These are phyloP conservation scores for Leishmania mexicana DNA, from an alignment of 208 protist species.

Conservation along the genomic window DNA sequence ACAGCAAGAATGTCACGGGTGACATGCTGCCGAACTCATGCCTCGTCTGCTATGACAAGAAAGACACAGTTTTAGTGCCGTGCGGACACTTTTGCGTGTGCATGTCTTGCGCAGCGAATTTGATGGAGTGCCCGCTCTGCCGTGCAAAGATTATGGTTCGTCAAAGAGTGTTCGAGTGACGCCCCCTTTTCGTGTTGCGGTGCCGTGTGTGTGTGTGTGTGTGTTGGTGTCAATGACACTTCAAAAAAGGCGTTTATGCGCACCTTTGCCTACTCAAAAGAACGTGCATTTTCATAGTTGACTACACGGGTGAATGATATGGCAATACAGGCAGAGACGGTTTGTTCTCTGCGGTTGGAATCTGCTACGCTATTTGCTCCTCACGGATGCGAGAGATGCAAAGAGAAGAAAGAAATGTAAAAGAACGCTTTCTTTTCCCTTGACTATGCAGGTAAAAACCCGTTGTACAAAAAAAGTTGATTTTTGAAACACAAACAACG, in stretches of 20 bases:
- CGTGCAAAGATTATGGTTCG: conserved; percentile 47
- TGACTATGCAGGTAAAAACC: neutral
- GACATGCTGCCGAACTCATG: conserved; percentile 29
- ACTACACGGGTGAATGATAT: neutral
- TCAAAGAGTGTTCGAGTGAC: conserved; percentile 37
- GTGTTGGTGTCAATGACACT: neutral
- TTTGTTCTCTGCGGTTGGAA: neutral
- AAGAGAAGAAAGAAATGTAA: neutral
- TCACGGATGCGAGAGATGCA: neutral
- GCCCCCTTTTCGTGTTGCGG: neutral
- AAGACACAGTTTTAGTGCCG: conserved; percentile 55
- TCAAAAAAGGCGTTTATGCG: too few species aligned
- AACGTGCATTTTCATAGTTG: neutral
- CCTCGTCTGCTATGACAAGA: conserved; percentile 44
- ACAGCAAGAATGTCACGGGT: conserved; percentile 12
- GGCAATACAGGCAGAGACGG: too few species aligned
- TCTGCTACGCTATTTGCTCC: neutral
- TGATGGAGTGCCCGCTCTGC: conserved; percentile 57
- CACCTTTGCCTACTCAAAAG: neutral
- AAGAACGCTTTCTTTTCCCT: conserved; percentile 5
- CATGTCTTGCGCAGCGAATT: conserved; percentile 44
- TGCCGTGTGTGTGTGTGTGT: neutral
- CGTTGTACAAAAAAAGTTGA: neutral
- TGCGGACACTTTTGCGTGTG: conserved; percentile 69
- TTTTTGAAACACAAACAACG: conserved; percentile 8